A percentile compares a stretch with the other conserved stretches of the same genome.
Evolutionary conservation across 495 filamentous ascomycete species (phyloP).

Genomic region (Letharia columbiana): DNA sequence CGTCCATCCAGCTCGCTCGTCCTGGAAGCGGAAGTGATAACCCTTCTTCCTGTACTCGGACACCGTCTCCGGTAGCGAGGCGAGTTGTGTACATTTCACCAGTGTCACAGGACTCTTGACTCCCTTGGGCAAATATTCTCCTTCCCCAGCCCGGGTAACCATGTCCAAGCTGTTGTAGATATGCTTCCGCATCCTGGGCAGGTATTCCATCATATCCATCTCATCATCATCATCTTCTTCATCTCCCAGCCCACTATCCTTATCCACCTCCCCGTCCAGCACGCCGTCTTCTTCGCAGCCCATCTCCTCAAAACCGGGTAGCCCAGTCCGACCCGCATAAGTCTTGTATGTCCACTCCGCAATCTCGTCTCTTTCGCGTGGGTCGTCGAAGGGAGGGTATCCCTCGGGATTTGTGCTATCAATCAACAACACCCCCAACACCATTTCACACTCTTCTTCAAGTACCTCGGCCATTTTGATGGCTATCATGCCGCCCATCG

Average conservation of each 20-base stretch:
- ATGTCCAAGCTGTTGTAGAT: constrained; percentile 25
- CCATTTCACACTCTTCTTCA: constrained; percentile 13
- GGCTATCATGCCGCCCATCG: constrained; percentile 26
- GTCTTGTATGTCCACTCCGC: constrained; percentile 24
- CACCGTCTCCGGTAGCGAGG: constrained; percentile 6
- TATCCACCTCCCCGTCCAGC: constrained; percentile 1
- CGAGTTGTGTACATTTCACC: constrained; percentile 18
- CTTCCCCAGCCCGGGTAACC: constrained; percentile 11
- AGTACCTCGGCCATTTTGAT: constrained; percentile 22
- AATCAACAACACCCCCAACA: constrained; percentile 24
- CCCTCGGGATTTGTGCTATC: constrained; percentile 25
- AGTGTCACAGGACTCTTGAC: constrained; percentile 16
- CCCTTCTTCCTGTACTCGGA: constrained; percentile 12
- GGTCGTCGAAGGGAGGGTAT: constrained; percentile 20
- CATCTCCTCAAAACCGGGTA: constrained; percentile 13
- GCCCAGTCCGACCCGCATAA: constrained; percentile 17
- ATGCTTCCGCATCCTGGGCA: constrained; percentile 25
- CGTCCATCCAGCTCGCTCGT: constrained; percentile 18
- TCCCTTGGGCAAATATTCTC: constrained; percentile 7
- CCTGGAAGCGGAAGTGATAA: constrained; percentile 15
- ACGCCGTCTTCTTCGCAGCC: constrained; percentile 13
- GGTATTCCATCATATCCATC: constrained; percentile 17
- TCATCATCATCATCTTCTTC: constrained; percentile 19
- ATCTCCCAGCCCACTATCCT: constrained; percentile 14
- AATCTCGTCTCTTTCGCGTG: constrained; percentile 19